These are phyloP conservation scores for Musa acuminata DNA, from an alignment of 176 grass and related monocot genomes.

Conservation along the genomic window DNA sequence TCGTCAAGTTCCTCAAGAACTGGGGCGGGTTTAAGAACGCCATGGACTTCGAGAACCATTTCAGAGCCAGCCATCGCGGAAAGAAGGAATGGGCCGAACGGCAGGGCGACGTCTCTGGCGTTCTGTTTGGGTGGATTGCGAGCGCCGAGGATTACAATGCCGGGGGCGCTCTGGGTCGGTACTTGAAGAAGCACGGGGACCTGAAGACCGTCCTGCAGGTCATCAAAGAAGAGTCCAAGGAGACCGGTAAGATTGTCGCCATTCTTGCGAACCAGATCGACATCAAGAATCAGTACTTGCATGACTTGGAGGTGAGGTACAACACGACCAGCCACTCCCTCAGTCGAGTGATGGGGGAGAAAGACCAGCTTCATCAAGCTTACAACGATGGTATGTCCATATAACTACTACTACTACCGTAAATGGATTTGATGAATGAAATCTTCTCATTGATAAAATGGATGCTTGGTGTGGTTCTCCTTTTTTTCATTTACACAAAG, in stretches of 20 bases:
- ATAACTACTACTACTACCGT: background rate
- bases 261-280: conserved; percentile 49
- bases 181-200: conserved; percentile 51
- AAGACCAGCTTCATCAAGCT: conserved; percentile 46
- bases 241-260: conserved; percentile 38
- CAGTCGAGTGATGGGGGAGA: conserved; percentile 40
- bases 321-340: conserved; percentile 46
- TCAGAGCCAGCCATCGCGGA: conserved; percentile 35
- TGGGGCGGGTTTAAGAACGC: conserved; percentile 60
- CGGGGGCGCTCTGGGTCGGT: conserved; percentile 29
- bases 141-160: conserved; percentile 45
- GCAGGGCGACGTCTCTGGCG: conserved; percentile 1
- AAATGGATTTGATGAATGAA: background rate
- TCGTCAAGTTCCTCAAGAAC: conserved; percentile 45
- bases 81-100: conserved; percentile 40
- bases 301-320: conserved; percentile 64
- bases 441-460: background rate
- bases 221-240: conserved; percentile 31
- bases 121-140: conserved; percentile 64
- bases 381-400: conserved; percentile 60
- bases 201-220: conserved; percentile 53
- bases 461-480: background rate
- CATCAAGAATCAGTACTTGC: conserved; percentile 47
- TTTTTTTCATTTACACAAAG: no score
- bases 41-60: conserved; percentile 55